Percentiles rank a stretch among this genome's conserved stretches.
Conservation (phyloP, 2,329 filamentous ascomycete genomes). For the Neocatenulostroma microsporum region DNA sequence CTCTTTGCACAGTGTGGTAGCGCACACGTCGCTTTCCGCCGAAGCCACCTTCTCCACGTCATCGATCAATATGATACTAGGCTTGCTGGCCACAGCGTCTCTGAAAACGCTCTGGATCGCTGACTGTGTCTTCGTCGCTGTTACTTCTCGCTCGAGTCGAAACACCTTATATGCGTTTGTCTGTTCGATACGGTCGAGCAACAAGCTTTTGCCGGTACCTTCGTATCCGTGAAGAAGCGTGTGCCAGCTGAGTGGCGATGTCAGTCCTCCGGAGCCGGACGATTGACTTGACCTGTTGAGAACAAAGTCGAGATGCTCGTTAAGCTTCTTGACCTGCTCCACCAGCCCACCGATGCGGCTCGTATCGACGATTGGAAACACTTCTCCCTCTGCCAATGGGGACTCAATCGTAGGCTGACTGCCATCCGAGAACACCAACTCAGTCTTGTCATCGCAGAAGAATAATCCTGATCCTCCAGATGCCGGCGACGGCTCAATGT, state of each 20-base stretch:
- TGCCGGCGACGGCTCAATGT: constrained; percentile 41
- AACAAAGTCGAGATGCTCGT: constrained; percentile 50
- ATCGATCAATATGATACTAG: constrained; percentile 74
- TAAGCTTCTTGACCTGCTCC: constrained; percentile 57
- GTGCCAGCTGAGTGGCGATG: constrained; percentile 36
- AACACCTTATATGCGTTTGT: constrained; percentile 59
- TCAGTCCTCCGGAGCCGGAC: not conserved
- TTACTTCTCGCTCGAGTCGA: constrained; percentile 45
- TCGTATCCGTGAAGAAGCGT: constrained; percentile 72
- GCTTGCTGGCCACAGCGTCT: constrained; percentile 59
- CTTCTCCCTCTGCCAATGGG: not conserved
- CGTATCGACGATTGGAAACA: constrained; percentile 15
- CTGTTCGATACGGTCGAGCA: constrained; percentile 59
- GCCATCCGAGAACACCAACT: constrained; percentile 12
- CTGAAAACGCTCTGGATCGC: constrained; percentile 62
- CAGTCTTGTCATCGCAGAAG: constrained; percentile 15
- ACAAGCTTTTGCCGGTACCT: constrained; percentile 75
- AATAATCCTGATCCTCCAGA: constrained; percentile 18
- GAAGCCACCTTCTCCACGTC: constrained; percentile 63
- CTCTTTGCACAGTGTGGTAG: constrained; percentile 40
- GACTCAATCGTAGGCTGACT: not conserved
- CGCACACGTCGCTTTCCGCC: constrained; percentile 42
- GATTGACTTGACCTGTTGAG: no score
- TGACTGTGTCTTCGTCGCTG: constrained; percentile 36
- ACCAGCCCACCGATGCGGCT: constrained; percentile 61